phyloP scores from a whole-genome alignment of 2,329 filamentous ascomycete species.

The Pseudocercospora ulei region DNA sequence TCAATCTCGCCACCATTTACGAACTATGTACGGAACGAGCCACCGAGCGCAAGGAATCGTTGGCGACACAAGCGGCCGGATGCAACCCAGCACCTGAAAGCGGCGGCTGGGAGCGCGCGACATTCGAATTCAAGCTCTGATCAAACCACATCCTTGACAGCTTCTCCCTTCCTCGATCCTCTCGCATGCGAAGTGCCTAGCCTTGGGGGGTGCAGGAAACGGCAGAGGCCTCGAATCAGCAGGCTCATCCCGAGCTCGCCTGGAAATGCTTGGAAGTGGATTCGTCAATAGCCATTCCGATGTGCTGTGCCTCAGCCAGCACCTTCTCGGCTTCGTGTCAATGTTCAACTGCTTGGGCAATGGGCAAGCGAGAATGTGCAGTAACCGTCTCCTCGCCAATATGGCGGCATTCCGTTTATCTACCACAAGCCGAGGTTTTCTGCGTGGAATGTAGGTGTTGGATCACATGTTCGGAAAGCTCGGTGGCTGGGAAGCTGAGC shows the following conservation, averaged over 20 bases:
- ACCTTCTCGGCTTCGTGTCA: neutral
- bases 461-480: too few relatives aligned
- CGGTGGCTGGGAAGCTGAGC: too few relatives aligned
- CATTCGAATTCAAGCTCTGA: conserved; percentile 31
- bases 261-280: neutral
- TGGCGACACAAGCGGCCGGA: conserved; percentile 43
- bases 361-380: conserved; percentile 8
- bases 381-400: too few relatives aligned
- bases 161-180: neutral
- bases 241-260: conserved; percentile 1
- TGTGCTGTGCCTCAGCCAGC: neutral
- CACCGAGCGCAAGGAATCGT: conserved; percentile 55
- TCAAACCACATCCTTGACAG: neutral
- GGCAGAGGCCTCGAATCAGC: neutral
- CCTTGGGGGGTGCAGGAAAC: neutral
- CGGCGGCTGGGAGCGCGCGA: conserved; percentile 30
- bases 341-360: conserved; percentile 1
- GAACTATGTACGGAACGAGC: conserved; percentile 79
- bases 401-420: too few relatives aligned
- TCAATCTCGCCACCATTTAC: conserved; percentile 85
- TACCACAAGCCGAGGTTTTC: too few relatives aligned
- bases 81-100: conserved; percentile 19
- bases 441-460: too few relatives aligned
- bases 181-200: neutral
- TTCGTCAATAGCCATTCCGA: neutral